Base-by-base conservation (phyloP, 1,284 basidiomycete species). In the Rhizoctonia solani region DNA sequence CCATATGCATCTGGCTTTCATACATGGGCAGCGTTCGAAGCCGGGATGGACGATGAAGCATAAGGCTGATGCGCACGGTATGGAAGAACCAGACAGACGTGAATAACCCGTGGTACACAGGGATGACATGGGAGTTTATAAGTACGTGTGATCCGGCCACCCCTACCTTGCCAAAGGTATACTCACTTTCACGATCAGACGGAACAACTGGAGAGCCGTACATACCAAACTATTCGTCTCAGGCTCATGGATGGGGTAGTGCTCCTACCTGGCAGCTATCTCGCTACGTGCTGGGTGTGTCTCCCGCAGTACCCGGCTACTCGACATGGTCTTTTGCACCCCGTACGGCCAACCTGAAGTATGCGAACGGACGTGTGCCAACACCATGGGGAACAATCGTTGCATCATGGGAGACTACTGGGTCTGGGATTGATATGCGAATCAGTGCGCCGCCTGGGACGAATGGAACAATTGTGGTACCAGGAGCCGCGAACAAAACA, bases 41-140 rank as follows among this genome's bases (percentile, higher is more conserved):
- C 8, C 44, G 44, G 44, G 44, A 46, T 46, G 44, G 21, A 19
- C 21, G 44, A 21, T 19, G 19, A 46, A 46, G 44, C 44, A 46
- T 46, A 9, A 19, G 21, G 9, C 44, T 46, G 8, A 46, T 46
- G 44, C 44, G 44, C 5, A 19, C 44, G 6, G 44, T 46, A 11
- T 46, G 44, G 44, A 46, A 46, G 37, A 46, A 46, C 44, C 44
- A 46, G 19, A 46, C n/a, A 6, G 44, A 46, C 44, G 44, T 46
- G n/a, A 19, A 46, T 19, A 46, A 46, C 44, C 44, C 44, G 6
- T 46, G 44, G 44, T 46, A 46, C 19, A 46, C 8, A 6, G 44
- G 44, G 6, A 46, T 46, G 44, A 46, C 44, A 9, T 46, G 44
- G 44, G 44, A 46, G 44, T 21, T 46, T 19, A 46, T 46, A 9